Evolutionary conservation across 2,329 filamentous ascomycete species (phyloP), one percentile per base, ranked within the genome.

Genomic region (Fusarium musae): DNA sequence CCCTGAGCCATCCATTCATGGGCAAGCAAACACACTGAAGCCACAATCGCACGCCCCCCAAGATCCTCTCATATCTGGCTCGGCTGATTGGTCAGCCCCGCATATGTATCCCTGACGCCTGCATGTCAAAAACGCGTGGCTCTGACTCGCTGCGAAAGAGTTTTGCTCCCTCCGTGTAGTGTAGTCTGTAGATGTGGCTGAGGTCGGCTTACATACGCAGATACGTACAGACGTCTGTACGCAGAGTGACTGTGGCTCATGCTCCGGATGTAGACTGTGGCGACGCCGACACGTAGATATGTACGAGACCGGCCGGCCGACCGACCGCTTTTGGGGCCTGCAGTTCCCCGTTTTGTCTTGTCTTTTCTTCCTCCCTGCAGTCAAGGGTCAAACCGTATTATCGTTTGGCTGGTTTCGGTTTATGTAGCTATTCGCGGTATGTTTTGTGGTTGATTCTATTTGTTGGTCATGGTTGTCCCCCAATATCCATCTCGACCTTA

Each of bases 61-160:
- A 54, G 60, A 71, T 71, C 46, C n/a, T 34, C 42, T 37, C 16
- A 43, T 50, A 50, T 59, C 30, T 26, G 8, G 6, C 9, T 4
- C 2, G n/a, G 17, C 23, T 61, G 21, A 76, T 76, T 76, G 72
- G 74, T 9, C 56, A 69, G 70, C 67, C 70, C 66, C 67, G 57
- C 63, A 70, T 57, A 42, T 42, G 34, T 28, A 73, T 73, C 70
- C 70, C 69, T 73, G 70, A 70, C 49, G 70, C 57, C 70, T 73
- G 70, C 70, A 73, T 73, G 70, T 73, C 70, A 73, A 71, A 70
- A 63, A 69, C 43, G 32, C 32, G 32, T 34, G 32, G 32, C 32
- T 34, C 65, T 73, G 70, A 73, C 69, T 73, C 69, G 70, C 60
- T 46, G 53, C 50, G 28, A 59, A 66, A 57, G 53, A 62, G 50